These are phyloP conservation scores for Dioscorea cayenensis DNA, from an alignment of 116 monocot genomes.

Conservation along the genomic window DNA sequence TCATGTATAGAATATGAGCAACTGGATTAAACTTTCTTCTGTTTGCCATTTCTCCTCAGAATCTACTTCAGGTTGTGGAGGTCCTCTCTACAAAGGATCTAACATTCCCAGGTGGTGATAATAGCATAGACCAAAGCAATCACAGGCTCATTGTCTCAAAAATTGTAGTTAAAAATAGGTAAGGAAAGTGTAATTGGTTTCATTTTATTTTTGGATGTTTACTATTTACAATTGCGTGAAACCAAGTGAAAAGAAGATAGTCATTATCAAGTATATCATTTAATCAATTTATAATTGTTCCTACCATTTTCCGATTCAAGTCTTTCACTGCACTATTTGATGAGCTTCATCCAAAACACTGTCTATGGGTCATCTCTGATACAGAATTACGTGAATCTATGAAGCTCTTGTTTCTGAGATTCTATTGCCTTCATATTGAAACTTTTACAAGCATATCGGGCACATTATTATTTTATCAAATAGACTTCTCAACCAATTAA, in stretches of 20 bases:
- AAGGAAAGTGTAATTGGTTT: too few species aligned
- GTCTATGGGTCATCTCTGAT: conserved; percentile 85
- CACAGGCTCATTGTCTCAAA: conserved; percentile 40
- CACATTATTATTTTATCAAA: conserved; percentile 4
- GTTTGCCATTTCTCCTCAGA: neutral
- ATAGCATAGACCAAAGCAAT: conserved; percentile 17
- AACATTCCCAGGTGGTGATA: conserved; percentile 56
- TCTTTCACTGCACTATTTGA: conserved; percentile 84
- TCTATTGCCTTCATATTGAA: conserved; percentile 81
- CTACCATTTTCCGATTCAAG: conserved; percentile 50
- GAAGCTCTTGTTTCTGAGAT: conserved; percentile 81
- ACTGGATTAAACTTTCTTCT: too few species aligned
- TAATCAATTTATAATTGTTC: neutral
- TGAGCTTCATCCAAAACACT: conserved; percentile 82
- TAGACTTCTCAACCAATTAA: neutral
- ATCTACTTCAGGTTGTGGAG: conserved; percentile 53
- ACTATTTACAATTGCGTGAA: neutral
- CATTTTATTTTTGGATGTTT: neutral
- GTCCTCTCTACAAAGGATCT: conserved; percentile 62
- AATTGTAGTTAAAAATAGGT: conserved; percentile 70
- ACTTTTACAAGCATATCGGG: conserved; percentile 86
- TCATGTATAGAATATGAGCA: too few species aligned
- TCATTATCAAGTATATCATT: too few species aligned
- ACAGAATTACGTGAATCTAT: conserved; percentile 79
- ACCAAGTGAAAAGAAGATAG: too few species aligned